A percentile compares a stretch with the other conserved stretches of the same genome.
phyloP scores from a whole-genome alignment of 257 asterid genomes.

The Solanum virginianum region DNA sequence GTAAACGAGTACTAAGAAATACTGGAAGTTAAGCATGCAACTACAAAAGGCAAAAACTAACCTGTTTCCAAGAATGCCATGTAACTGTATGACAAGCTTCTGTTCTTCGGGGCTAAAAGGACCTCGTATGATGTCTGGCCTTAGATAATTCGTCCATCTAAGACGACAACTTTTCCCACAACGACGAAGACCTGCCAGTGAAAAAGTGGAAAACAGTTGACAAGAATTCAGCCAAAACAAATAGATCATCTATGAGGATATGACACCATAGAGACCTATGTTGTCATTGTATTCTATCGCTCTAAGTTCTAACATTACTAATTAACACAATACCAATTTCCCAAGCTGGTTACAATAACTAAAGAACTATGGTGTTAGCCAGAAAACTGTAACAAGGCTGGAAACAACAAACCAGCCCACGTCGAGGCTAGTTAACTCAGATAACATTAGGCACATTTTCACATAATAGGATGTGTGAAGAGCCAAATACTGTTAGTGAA shows the following conservation, averaged over 20 bases:
- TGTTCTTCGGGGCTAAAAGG: slow-evolving; percentile 71
- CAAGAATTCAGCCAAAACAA: not conserved
- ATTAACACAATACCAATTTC: not conserved
- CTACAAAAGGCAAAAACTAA: not conserved
- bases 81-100: slow-evolving; percentile 84
- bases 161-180: slow-evolving; percentile 96
- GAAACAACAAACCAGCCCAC: not conserved
- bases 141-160: slow-evolving; percentile 86
- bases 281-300: not conserved
- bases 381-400: not conserved
- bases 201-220: not conserved
- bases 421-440: not conserved
- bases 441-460: not conserved
- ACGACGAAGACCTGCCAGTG: slow-evolving; percentile 60
- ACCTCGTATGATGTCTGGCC: slow-evolving; percentile 91
- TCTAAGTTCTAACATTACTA: not conserved
- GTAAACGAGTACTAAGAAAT: not conserved
- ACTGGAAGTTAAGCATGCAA: not conserved
- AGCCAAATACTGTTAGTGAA: not conserved
- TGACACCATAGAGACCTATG: not conserved
- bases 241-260: not conserved
- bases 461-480: not conserved
- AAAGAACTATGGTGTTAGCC: not conserved
- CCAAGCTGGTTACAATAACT: not conserved
- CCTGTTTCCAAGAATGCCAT: slow-evolving; percentile 96